phyloP scores from a whole-genome alignment of 352 stramenopile species.

The Blastocystis sp. region DNA sequence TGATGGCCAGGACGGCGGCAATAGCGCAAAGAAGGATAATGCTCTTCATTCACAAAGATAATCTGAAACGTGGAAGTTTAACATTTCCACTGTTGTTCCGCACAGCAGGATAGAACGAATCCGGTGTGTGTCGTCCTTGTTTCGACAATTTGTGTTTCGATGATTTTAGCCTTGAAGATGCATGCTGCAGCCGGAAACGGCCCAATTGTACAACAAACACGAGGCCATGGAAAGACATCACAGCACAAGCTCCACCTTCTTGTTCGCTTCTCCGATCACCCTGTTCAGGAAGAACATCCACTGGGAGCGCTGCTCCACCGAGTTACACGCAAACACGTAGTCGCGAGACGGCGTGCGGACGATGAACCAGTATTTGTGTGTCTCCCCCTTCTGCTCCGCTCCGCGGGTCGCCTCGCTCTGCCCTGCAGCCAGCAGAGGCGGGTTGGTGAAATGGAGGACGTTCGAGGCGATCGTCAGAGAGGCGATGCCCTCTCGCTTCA shows the following conservation, averaged over 20 bases:
- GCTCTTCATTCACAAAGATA: constrained; percentile 58
- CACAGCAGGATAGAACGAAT: no score
- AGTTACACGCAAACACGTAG: constrained; percentile 68
- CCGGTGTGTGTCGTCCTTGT: no score
- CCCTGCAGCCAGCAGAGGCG: constrained; percentile 9
- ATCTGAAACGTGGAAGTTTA: not conserved
- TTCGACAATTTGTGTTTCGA: no score
- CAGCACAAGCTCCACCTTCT: not conserved
- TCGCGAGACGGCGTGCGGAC: constrained; percentile 59
- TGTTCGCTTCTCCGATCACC: not conserved
- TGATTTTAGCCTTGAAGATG: no score
- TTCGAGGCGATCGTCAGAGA: constrained; percentile 27
- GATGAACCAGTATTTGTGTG: constrained; percentile 68
- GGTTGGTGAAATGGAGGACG: constrained; percentile 55
- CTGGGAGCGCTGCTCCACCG: constrained; percentile 5
- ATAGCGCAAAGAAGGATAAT: constrained; percentile 25
- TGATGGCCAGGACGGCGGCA: constrained; percentile 35
- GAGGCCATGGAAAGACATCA: not conserved
- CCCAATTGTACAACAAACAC: not conserved
- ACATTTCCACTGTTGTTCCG: no score
- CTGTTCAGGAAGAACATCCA: constrained; percentile 63
- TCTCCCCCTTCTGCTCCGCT: constrained; percentile 50
- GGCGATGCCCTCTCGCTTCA: constrained; percentile 62
- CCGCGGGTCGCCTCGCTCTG: constrained; percentile 30
- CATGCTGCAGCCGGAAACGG: not conserved